Evolutionary conservation across 1,284 basidiomycete genomes (phyloP), one percentile per base, ranked within the genome.

Genomic region (Irpex sp.): DNA sequence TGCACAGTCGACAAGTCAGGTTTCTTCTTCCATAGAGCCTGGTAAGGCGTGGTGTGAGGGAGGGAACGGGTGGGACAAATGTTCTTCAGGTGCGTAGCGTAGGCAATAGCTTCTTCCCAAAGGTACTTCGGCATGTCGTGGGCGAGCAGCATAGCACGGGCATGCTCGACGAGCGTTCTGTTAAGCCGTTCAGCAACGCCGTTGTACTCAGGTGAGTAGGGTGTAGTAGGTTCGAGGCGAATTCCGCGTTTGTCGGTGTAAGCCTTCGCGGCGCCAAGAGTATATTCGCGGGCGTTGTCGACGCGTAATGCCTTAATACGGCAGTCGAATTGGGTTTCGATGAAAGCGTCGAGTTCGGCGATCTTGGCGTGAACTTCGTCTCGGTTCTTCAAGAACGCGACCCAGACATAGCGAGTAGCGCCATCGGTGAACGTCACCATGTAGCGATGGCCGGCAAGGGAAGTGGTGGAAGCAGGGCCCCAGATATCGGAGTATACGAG

Each of bases 401-500:
- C 47, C n/a, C 62, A 49, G 1, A 68, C 66, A 8, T 57, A 61
- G 1, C 72, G 66, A 0, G 66, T 66, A 0, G 51, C 26, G 54
- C 68, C 70, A 58, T 77, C 73, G 2, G 70, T 76, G 65, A 74
- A 74, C 0, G 67, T 66, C 15, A 70, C 62, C 48, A 67, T 72
- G 61, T 76, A 78, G 2, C n/a, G 47, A 13, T 70, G 60, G 0
- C 70, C 62, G 1, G 70, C 62, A 17, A 74, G 60, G 1, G 74
- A 73, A 57, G 66, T 54, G 1, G 71, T 66, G 2, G 60, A 64
- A 2, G 78, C 61, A 31, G 74, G 73, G n/a, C 78, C 79, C 79
- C 78, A 79, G 4, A 78, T 40, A 60, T 81, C 77, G 1, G 70
- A 71, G 58, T 77, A 73, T 11, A 77, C 67, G 3, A 76, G 67